These are phyloP conservation scores for Penicillium verhagenii DNA, from an alignment of 495 filamentous ascomycete genomes.

Conservation along the genomic window DNA sequence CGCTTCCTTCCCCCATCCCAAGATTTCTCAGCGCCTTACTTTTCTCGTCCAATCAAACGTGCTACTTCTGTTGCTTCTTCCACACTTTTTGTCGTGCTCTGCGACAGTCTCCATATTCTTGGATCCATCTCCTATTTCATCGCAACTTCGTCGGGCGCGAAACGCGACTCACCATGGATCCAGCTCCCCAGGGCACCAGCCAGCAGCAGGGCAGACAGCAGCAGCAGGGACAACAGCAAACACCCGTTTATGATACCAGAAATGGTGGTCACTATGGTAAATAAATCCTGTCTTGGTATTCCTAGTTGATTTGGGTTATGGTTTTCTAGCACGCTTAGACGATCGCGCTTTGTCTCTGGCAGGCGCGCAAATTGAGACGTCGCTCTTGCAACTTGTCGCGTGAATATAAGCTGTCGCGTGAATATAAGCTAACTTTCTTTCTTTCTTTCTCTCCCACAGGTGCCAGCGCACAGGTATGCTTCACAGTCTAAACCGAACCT, in stretches of 20 bases:
- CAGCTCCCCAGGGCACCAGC: conserved; percentile 49
- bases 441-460: conserved; percentile 45
- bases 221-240: conserved; percentile 35
- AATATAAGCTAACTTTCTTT: background rate
- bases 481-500: background rate
- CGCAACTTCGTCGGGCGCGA: conserved; percentile 3
- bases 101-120: background rate
- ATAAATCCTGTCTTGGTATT: background rate
- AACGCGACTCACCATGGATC: conserved; percentile 51
- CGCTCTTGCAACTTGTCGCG: background rate
- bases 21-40: background rate
- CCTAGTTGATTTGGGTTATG: background rate
- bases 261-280: conserved; percentile 89
- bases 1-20: conserved; percentile 10
- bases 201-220: conserved; percentile 58
- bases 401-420: conserved; percentile 1
- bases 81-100: background rate
- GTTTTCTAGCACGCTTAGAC: background rate
- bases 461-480: conserved; percentile 76
- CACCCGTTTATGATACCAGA: conserved; percentile 69
- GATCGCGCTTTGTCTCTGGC: background rate
- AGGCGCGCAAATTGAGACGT: background rate
- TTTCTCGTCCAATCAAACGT: background rate
- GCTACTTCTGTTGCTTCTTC: background rate
- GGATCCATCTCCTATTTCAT: background rate